Evolutionary conservation across 768 basidiomycete species (phyloP).

Genomic region (Punctularia strigosozonata): DNA sequence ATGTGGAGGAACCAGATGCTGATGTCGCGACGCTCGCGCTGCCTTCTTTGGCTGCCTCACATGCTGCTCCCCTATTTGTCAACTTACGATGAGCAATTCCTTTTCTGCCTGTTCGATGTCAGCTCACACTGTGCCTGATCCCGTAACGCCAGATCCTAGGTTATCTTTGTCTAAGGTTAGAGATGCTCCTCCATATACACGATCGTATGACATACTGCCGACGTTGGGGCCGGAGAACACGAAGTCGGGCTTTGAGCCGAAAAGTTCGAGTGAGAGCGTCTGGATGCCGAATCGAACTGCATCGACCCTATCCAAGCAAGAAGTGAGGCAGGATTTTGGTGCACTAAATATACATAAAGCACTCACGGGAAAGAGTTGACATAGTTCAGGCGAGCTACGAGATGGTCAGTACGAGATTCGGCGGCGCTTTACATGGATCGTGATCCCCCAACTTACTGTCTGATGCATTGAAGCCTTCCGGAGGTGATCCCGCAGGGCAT

Average conservation of each 20-base stretch:
- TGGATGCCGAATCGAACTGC: conserved; percentile 26
- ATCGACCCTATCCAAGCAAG: no score
- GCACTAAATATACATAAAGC: no score
- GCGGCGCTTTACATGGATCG: no score
- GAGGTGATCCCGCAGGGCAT: conserved; percentile 20
- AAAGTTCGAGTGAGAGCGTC: conserved; percentile 22
- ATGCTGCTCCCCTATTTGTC: conserved; percentile 32
- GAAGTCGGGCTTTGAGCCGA: conserved; percentile 23
- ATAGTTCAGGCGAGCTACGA: conserved; percentile 20
- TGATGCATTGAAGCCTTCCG: conserved; percentile 16
- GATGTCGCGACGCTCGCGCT: conserved; percentile 38
- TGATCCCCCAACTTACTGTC: conserved; percentile 11
- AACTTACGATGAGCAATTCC: no score
- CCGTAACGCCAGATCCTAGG: conserved; percentile 11
- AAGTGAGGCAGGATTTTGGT: no score
- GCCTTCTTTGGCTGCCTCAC: conserved; percentile 34
- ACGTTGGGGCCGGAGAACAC: conserved; percentile 26
- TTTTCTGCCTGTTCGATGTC: no score
- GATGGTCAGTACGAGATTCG: neutral
- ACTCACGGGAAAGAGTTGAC: conserved; percentile 23
- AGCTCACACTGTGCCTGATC: conserved; percentile 19
- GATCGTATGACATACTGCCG: conserved; percentile 8
- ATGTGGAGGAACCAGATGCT: conserved; percentile 31
- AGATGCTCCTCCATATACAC: neutral
- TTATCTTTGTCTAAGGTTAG: conserved; percentile 6